Evolutionary conservation across 805 yeast species (phyloP).

Genomic region (Candida qinlingensis): DNA sequence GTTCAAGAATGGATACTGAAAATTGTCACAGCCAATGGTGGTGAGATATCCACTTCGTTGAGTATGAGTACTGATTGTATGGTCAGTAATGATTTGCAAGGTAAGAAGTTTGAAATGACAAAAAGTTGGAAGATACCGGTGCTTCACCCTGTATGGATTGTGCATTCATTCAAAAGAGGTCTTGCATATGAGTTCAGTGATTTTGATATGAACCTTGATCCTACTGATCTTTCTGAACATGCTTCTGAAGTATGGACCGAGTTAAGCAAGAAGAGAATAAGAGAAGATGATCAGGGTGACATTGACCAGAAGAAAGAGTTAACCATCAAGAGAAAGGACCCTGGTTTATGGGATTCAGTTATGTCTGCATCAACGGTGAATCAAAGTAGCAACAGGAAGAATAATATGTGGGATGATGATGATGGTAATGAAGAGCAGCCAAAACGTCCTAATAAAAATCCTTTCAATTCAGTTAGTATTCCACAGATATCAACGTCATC

Average conservation of each 20-base stretch:
- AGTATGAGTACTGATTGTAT: constrained; percentile 39
- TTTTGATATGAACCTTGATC: constrained; percentile 23
- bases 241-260: constrained; percentile 26
- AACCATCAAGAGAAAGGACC: constrained; percentile 17
- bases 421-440: constrained; percentile 4
- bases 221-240: constrained; percentile 11
- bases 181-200: constrained; percentile 30
- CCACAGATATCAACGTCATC: constrained; percentile 6
- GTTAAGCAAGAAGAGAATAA: constrained; percentile 16
- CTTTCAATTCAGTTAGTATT: constrained; percentile 6
- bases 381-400: constrained; percentile 1
- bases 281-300: constrained; percentile 6
- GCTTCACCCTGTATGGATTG: constrained; percentile 39
- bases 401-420: constrained; percentile 21
- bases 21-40: constrained; percentile 41
- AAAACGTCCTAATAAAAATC: neutral
- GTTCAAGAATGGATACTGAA: constrained; percentile 28
- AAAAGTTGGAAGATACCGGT: constrained; percentile 34
- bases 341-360: constrained; percentile 40
- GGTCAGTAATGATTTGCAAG: constrained; percentile 45
- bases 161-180: constrained; percentile 32
- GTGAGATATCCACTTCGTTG: constrained; percentile 45
- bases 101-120: constrained; percentile 47
- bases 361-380: constrained; percentile 12
- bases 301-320: constrained; percentile 12